A percentile compares a stretch with the other conserved stretches of the same genome.
phyloP scores from a whole-genome alignment of 306 rosid species.

The Senna siamea region DNA sequence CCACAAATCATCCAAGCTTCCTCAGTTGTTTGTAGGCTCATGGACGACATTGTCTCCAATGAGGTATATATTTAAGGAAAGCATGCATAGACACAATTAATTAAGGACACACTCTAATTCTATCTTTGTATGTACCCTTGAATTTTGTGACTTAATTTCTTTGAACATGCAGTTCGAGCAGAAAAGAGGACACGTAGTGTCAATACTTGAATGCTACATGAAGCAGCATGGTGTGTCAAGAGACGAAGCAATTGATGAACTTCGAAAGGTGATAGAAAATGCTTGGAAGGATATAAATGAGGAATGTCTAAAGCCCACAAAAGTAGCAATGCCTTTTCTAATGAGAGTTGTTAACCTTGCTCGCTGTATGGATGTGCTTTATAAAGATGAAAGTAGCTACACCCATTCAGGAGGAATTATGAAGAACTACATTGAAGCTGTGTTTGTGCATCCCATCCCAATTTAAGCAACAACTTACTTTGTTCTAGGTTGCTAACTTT shows the following conservation, averaged over 20 bases:
- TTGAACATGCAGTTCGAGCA: not conserved
- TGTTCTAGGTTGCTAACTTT: too few relatives aligned
- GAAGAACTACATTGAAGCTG: too few relatives aligned
- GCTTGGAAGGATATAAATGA: conserved; percentile 46
- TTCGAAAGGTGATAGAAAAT: not conserved
- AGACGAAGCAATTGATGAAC: not conserved
- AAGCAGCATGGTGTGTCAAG: conserved; percentile 3
- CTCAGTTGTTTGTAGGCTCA: conserved; percentile 29
- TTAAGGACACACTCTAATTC: too few relatives aligned
- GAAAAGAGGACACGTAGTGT: not conserved
- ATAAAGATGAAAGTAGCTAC: not conserved
- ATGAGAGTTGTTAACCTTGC: conserved; percentile 33
- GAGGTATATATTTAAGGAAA: too few relatives aligned
- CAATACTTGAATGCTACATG: conserved; percentile 27
- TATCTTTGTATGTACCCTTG: too few relatives aligned
- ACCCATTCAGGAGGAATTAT: not conserved
- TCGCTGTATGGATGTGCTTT: not conserved
- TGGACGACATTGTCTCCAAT: conserved; percentile 41
- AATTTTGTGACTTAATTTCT: too few relatives aligned
- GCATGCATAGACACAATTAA: too few relatives aligned
- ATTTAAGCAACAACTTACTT: too few relatives aligned
- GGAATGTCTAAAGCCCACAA: not conserved
- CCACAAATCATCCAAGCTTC: conserved; percentile 27
- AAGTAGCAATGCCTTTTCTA: conserved; percentile 28
- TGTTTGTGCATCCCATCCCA: too few relatives aligned